Conservation (phyloP, 352 stramenopile genomes). For the Phytopythium helicoides region DNA sequence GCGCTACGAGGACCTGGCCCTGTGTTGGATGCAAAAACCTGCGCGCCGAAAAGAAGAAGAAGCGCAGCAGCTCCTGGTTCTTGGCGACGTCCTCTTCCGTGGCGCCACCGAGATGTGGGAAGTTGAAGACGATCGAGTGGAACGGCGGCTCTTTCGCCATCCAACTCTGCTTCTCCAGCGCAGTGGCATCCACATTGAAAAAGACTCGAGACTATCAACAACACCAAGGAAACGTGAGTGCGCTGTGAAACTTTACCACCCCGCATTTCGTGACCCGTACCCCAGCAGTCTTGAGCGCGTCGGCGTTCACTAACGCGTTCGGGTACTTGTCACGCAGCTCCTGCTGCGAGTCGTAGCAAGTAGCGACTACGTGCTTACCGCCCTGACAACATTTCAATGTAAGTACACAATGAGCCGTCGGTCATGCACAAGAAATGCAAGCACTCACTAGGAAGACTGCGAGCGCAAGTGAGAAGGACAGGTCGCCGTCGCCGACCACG, state of each 20-base stretch:
- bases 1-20: conserved; percentile 67
- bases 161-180: conserved; percentile 56
- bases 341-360: conserved; percentile 70
- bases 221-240: not conserved
- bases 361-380: conserved; percentile 62
- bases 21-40: conserved; percentile 53
- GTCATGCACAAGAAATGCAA: too few relatives aligned
- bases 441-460: conserved; percentile 60
- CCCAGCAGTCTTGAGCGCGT: conserved; percentile 67
- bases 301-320: conserved; percentile 61
- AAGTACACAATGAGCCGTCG: too few relatives aligned
- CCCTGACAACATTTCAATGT: conserved; percentile 27
- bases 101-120: conserved; percentile 79
- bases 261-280: conserved; percentile 18
- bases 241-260: not conserved
- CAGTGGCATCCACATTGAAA: conserved; percentile 68
- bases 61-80: conserved; percentile 72
- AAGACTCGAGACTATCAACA: conserved; percentile 46
- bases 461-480: conserved; percentile 79
- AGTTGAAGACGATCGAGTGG: conserved; percentile 83
- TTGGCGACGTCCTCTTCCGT: conserved; percentile 81
- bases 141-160: conserved; percentile 42
- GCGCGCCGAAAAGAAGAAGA: conserved; percentile 75
- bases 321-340: conserved; percentile 76
- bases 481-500: conserved; percentile 82